Conservation (phyloP, 2,329 filamentous ascomycete genomes). For the Rutstroemia sp. region DNA sequence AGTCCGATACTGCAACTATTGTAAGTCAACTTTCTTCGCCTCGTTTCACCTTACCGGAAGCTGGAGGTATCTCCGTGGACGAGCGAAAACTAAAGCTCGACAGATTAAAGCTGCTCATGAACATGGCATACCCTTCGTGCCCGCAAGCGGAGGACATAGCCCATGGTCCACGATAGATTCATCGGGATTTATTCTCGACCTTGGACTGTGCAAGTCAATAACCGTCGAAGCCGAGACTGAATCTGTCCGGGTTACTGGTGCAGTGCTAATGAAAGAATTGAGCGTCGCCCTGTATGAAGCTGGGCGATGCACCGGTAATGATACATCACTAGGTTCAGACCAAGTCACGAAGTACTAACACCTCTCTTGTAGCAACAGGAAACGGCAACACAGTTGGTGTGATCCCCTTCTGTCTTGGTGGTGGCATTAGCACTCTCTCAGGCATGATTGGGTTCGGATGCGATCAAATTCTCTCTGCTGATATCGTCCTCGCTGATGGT, state of each 20-base stretch:
- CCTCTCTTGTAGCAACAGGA: not conserved
- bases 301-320: not conserved
- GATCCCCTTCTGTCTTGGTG: not conserved
- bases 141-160: slow-evolving; percentile 23
- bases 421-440: not conserved
- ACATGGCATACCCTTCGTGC: slow-evolving; percentile 17
- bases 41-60: too few relatives aligned
- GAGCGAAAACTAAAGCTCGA: not conserved
- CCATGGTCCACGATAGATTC: slow-evolving; percentile 21
- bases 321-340: not conserved
- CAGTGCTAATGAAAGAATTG: not conserved
- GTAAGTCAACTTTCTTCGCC: not conserved
- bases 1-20: not conserved
- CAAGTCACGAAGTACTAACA: not conserved
- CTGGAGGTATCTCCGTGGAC: too few relatives aligned
- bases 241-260: not conserved
- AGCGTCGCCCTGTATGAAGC: not conserved
- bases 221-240: not conserved
- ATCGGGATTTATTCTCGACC: slow-evolving; percentile 23
- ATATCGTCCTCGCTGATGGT: not conserved
- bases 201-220: slow-evolving; percentile 14
- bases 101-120: not conserved
- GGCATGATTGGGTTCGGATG: not conserved
- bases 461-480: not conserved
- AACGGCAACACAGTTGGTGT: not conserved